Evolutionary conservation across 1,284 basidiomycete genomes (phyloP), one percentile per base, ranked within the genome.

Genomic region (Boletus semigastroideus): DNA sequence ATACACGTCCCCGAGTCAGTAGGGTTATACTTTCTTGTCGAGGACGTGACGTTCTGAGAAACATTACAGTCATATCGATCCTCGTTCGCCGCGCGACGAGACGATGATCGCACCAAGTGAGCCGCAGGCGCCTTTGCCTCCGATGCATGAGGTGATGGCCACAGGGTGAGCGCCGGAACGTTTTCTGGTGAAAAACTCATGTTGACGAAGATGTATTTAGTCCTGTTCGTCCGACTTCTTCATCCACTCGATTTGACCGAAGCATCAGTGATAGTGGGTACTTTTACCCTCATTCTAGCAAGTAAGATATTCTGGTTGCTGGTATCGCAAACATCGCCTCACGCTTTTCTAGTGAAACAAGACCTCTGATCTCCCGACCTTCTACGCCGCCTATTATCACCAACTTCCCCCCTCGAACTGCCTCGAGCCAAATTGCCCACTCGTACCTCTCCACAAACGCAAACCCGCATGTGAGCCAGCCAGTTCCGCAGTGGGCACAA

Each of bases 141-240:
- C 70, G 5, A 61, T 68, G 60, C 56, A 67, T 20, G 73, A 75
- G 48, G 70, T 75, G 25, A 74, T 73, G 45, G 58, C 56, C 22
- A 45, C 62, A 2, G 59, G 55, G 74, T 72, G 36, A 56, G 72
- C 51, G n/a, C 33, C 34, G 2, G 22, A 30, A 25, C 33, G 5
- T 11, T 16, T 48, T 43, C 13, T 6, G 22, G 28, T 33, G 8
- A 22, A 1, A 30, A 14, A 8, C 40, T 27, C 17, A 4, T 48
- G 19, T 28, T 53, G 28, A 57, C 27, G 6, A 9, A 12, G 17
- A 13, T 8, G 5, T 37, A 16, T 30, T 28, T 30, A 71, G 68
- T 11, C 43, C 57, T 19, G 46, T 57, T 42, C 66, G 57, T 38
- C 59, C 57, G 51, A 39, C 50, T 22, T 60, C 61, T 22, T 60